Base-by-base conservation (phyloP, 1,139 yeast genomes). In the Yamadazyma dendronema region DNA sequence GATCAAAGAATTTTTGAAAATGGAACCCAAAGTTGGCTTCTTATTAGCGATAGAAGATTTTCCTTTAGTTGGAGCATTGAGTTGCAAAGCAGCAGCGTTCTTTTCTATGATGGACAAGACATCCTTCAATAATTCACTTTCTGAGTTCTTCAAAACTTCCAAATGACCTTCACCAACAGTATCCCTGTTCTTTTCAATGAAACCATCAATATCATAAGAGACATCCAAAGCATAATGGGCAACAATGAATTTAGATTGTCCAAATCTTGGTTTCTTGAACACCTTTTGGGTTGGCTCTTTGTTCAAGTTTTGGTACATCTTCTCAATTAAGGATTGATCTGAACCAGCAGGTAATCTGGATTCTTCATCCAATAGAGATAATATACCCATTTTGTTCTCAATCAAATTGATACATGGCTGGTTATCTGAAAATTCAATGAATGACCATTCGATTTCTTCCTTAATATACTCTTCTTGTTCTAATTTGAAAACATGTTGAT, bases 371-470 rank as follows among this genome's bases (percentile, higher is more conserved):
- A 92, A 74, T 45, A 92, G 73, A 0, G 96, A 79, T 48, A 92
- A 70, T 41, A 92, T 81, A 61, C 98, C 98, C 47, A 89, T 64
- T 61, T 83, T 85, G 56, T 83, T 84, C 66, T 92, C 99, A 54
- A 92, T 92, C 51, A 92, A 75, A 50, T 84, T 84, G 55, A 94
- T 94, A 67, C 98, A 92, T 6, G 97, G 97, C 67, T 92, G 97
- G 61, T 94, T 94, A 60, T 92, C 99, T 40, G 94, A 81, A 56
- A 90, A 92, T 54, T 92, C 97, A 52, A 92, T 92, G 57, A 92
- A 92, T 12, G 94, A 84, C 97, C 98, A 92, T 61, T 90, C 94
- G 47, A 92, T 90, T 54, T 90, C 87, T 67, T 92, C 98, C 42
- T 77, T 78, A 34, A 89, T 74, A 59, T 92, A 92, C 57, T 92